phyloP scores from a whole-genome alignment of 352 stramenopile genomes.

The Thraustotheca clavata region DNA sequence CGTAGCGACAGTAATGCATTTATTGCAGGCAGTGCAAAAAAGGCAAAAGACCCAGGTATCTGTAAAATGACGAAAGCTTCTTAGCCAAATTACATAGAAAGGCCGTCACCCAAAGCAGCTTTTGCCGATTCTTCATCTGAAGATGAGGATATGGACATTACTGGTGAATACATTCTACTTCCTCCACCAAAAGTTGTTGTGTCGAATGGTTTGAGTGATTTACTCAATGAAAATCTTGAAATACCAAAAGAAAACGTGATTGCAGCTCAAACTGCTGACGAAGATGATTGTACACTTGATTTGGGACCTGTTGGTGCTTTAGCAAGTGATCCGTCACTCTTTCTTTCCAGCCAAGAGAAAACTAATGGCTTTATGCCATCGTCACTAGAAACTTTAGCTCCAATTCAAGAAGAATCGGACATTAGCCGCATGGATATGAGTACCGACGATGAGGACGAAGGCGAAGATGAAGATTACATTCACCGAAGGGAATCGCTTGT shows the following conservation, averaged over 20 bases:
- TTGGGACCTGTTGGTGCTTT: conserved; percentile 7
- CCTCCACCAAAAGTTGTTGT: conserved; percentile 17
- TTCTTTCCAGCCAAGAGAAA: not conserved
- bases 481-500: conserved; percentile 44
- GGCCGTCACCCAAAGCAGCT: not conserved
- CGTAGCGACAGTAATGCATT: conserved; percentile 4
- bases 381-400: not conserved
- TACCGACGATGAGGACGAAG: conserved; percentile 24
- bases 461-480: conserved; percentile 50
- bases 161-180: conserved; percentile 59
- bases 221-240: not conserved
- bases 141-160: conserved; percentile 84
- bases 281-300: conserved; percentile 39
- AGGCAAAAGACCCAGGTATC: not conserved
- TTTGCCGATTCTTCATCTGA: conserved; percentile 44
- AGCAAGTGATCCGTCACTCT: conserved; percentile 1
- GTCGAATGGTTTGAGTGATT: conserved; percentile 20
- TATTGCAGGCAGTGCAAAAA: conserved; percentile 14
- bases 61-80: too few species aligned
- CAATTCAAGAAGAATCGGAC: conserved; percentile 3
- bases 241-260: not conserved
- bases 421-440: not conserved
- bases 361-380: not conserved
- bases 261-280: conserved; percentile 19
- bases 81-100: not conserved